These are phyloP conservation scores for Venturia nashicola DNA, from an alignment of 2,329 filamentous ascomycete genomes.

Conservation along the genomic window DNA sequence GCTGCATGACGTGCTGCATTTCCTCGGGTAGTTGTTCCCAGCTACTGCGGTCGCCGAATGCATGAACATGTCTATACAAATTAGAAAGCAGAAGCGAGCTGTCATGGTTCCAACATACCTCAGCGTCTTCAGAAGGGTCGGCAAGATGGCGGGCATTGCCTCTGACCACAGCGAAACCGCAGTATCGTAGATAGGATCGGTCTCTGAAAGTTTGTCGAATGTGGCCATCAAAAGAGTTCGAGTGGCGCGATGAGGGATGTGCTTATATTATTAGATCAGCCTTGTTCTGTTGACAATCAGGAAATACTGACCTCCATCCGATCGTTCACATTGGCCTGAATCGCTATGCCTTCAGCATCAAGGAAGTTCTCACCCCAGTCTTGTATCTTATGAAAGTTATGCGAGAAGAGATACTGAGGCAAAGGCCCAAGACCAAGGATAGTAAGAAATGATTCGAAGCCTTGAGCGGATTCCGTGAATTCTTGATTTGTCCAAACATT, in stretches of 20 bases:
- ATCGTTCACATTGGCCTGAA: slow-evolving; percentile 69
- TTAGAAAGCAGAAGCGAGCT: slow-evolving; percentile 18
- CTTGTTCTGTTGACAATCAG: not conserved
- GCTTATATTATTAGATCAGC: not conserved
- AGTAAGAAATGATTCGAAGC: slow-evolving; percentile 67
- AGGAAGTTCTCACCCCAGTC: slow-evolving; percentile 75
- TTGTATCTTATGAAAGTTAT: slow-evolving; percentile 59
- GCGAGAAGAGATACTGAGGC: slow-evolving; percentile 62
- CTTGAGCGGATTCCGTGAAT: slow-evolving; percentile 56
- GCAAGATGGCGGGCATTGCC: slow-evolving; percentile 69
- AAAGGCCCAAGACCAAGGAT: slow-evolving; percentile 70
- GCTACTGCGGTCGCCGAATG: slow-evolving; percentile 75
- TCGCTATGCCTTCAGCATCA: slow-evolving; percentile 63
- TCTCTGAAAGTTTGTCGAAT: slow-evolving; percentile 74
- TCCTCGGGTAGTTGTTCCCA: slow-evolving; percentile 69
- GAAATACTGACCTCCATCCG: slow-evolving; percentile 25
- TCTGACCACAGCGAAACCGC: slow-evolving; percentile 79
- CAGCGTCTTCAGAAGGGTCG: slow-evolving; percentile 72
- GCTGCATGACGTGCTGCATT: slow-evolving; percentile 63
- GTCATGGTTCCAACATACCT: slow-evolving; percentile 29
- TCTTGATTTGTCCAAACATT: slow-evolving; percentile 64
- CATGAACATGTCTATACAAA: slow-evolving; percentile 61
- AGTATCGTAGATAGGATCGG: slow-evolving; percentile 58
- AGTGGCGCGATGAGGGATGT: slow-evolving; percentile 70
- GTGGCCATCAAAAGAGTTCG: slow-evolving; percentile 89